Conservation (phyloP, 2,329 filamentous ascomycete genomes). For the Alternaria ventricosa region DNA sequence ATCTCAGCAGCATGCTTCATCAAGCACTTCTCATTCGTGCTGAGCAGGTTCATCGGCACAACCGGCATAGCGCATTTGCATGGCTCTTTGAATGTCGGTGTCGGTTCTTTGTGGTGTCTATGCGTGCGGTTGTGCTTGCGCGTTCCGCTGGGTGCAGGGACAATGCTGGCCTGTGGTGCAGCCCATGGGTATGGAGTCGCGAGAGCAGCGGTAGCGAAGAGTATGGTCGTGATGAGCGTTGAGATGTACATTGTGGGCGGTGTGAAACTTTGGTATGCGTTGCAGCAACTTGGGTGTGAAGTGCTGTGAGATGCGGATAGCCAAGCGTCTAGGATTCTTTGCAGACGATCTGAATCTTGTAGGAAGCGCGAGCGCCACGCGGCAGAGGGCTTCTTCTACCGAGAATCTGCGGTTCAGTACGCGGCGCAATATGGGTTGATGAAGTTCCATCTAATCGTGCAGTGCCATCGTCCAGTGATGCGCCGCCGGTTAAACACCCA, state of each 20-base stretch:
- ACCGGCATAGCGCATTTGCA: constrained; percentile 36
- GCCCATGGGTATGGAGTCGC: constrained; percentile 29
- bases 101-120: constrained; percentile 32
- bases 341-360: background rate
- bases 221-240: constrained; percentile 14
- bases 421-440: constrained; percentile 20
- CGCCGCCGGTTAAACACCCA: constrained; percentile 15
- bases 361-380: constrained; percentile 6
- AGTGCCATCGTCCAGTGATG: constrained; percentile 4
- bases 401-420: constrained; percentile 5
- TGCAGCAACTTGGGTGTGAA: background rate
- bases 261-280: background rate
- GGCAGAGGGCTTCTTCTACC: constrained; percentile 1
- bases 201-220: constrained; percentile 20
- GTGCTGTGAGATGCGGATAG: background rate
- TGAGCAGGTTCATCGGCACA: constrained; percentile 33
- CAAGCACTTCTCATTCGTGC: constrained; percentile 27
- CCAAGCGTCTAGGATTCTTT: constrained; percentile 1
- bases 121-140: constrained; percentile 14
- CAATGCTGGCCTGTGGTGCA: constrained; percentile 13
- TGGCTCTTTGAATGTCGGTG: constrained; percentile 31
- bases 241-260: constrained; percentile 26
- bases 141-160: background rate
- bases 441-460: constrained; percentile 12
- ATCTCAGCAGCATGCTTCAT: constrained; percentile 23